A percentile compares a stretch with the other conserved stretches of the same genome.
phyloP scores from a whole-genome alignment of 768 basidiomycete genomes.

The Boletus fagicola region DNA sequence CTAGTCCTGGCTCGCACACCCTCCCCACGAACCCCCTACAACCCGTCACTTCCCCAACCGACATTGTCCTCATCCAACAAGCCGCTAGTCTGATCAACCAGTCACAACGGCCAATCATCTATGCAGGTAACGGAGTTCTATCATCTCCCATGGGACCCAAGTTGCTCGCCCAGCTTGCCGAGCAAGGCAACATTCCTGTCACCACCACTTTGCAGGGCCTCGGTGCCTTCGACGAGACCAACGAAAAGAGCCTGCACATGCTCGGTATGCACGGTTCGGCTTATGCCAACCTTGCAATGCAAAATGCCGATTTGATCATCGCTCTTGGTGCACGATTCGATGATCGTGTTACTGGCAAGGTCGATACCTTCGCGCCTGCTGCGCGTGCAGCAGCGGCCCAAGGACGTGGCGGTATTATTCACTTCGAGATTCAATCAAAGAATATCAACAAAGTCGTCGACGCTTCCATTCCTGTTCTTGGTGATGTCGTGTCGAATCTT shows the following conservation, averaged over 20 bases:
- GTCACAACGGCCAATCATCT: conserved; percentile 87
- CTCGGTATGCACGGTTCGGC: conserved; percentile 98
- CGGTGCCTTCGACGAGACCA: conserved; percentile 90
- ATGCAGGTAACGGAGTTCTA: conserved; percentile 90
- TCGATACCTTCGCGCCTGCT: conserved; percentile 87
- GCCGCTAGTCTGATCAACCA: conserved; percentile 92
- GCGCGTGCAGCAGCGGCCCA: conserved; percentile 81
- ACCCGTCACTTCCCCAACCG: conserved; percentile 53
- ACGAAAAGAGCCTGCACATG: conserved; percentile 90
- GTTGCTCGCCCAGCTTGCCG: conserved; percentile 73
- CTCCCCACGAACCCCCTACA: conserved; percentile 75
- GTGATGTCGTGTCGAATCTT: conserved; percentile 87
- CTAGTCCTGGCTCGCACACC: conserved; percentile 78
- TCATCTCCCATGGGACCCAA: conserved; percentile 78
- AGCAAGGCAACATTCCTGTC: conserved; percentile 92
- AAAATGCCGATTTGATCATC: conserved; percentile 95
- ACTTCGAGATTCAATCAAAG: conserved; percentile 98
- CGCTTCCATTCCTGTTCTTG: conserved; percentile 89
- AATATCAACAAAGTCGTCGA: conserved; percentile 99
- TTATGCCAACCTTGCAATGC: conserved; percentile 98
- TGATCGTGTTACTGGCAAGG: conserved; percentile 93
- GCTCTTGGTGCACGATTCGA: conserved; percentile 96
- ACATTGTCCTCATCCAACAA: conserved; percentile 66
- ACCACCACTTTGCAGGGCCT: conserved; percentile 96
- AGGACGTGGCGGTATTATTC: conserved; percentile 94